A percentile compares a stretch with the other conserved stretches of the same genome.
Conservation (phyloP, 2,329 filamentous ascomycete species). For the Hansfordia pulvinata region DNA sequence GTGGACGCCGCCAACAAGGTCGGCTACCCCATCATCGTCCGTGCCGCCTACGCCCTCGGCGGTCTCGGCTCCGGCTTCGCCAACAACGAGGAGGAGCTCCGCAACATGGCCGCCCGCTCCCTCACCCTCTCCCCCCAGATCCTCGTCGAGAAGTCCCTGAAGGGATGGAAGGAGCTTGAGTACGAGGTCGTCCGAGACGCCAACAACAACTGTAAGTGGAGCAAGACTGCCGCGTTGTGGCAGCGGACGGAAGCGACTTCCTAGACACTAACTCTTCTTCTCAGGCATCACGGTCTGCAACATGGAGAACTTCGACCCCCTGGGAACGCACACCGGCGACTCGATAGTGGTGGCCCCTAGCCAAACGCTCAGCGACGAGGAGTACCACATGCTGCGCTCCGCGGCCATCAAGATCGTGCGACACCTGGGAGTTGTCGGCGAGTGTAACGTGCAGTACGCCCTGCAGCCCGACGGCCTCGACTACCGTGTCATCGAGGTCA, state of each 20-base stretch:
- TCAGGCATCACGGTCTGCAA: constrained; percentile 99
- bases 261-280: no score
- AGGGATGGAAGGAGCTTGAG: constrained; percentile 99
- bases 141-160: constrained; percentile 95
- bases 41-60: constrained; percentile 90
- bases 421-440: constrained; percentile 91
- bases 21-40: constrained; percentile 95
- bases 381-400: constrained; percentile 98
- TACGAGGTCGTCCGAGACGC: constrained; percentile 96
- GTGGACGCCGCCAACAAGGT: constrained; percentile 74
- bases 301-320: constrained; percentile 99
- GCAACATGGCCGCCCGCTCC: constrained; percentile 84
- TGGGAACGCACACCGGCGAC: constrained; percentile 95
- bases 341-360: constrained; percentile 97
- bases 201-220: constrained; percentile 96
- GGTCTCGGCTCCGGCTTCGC: constrained; percentile 95
- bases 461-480: constrained; percentile 93
- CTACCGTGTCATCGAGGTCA: constrained; percentile 98
- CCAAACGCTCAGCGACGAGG: constrained; percentile 90
- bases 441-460: constrained; percentile 98
- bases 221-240: no score
- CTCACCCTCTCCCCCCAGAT: constrained; percentile 91
- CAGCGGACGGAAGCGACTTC: no score
- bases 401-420: constrained; percentile 96
- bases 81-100: constrained; percentile 83